These are phyloP conservation scores for Leccinum truebloodii DNA, from an alignment of 768 basidiomycete genomes.

Conservation along the genomic window DNA sequence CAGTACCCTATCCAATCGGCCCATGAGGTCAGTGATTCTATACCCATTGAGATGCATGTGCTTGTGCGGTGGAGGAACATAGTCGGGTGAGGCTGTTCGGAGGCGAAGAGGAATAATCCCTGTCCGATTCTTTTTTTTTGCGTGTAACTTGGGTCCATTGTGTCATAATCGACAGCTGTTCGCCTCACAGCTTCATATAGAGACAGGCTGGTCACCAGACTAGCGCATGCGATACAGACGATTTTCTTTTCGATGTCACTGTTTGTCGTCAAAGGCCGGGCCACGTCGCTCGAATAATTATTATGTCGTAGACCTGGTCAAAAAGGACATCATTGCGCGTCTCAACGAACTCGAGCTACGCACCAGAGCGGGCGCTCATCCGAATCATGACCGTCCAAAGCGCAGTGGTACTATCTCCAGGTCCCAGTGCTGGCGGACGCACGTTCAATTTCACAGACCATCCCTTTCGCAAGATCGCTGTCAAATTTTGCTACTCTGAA, in stretches of 20 bases:
- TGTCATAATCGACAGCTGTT: too few relatives aligned
- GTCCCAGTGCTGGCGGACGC: slow-evolving; percentile 27
- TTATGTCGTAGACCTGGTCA: slow-evolving; percentile 53
- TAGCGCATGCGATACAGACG: slow-evolving; percentile 32
- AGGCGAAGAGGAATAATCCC: too few relatives aligned
- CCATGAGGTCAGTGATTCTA: too few relatives aligned
- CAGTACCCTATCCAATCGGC: too few relatives aligned
- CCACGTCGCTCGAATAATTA: slow-evolving; percentile 29
- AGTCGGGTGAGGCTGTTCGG: too few relatives aligned
- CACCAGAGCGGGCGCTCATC: slow-evolving; percentile 10
- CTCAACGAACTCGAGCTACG: slow-evolving; percentile 55
- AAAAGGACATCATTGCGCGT: slow-evolving; percentile 72
- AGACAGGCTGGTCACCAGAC: too few relatives aligned
- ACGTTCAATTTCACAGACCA: slow-evolving; percentile 67
- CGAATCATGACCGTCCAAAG: slow-evolving; percentile 15
- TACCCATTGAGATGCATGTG: too few relatives aligned
- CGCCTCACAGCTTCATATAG: too few relatives aligned
- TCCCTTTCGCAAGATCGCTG: slow-evolving; percentile 85
- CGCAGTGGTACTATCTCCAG: slow-evolving; percentile 14
- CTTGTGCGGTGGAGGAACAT: too few relatives aligned
- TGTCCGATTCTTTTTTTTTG: background rate
- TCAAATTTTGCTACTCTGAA: slow-evolving; percentile 91
- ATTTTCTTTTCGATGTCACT: slow-evolving; percentile 35
- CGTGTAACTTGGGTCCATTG: background rate
- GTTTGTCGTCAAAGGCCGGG: slow-evolving; percentile 26